phyloP scores from a whole-genome alignment of 306 rosid genomes.

The Dalbergia oliveri region DNA sequence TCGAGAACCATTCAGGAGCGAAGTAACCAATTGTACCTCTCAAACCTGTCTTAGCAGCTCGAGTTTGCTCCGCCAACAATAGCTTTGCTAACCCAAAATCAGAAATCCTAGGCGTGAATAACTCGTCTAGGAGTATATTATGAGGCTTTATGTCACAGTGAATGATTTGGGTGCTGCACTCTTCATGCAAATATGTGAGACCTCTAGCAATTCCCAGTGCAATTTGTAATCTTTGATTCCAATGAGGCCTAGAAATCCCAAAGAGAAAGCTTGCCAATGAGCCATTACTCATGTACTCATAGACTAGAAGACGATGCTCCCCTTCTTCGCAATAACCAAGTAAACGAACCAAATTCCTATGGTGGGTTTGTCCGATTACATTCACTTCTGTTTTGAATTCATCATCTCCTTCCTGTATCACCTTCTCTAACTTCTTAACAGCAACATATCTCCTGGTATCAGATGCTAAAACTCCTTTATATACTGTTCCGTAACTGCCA shows the following conservation, averaged over 20 bases:
- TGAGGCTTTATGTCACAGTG: slow-evolving; percentile 43
- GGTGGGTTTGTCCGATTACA: background rate
- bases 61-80: slow-evolving; percentile 38
- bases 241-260: background rate
- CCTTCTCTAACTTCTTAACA: slow-evolving; percentile 52
- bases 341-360: background rate
- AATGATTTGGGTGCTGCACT: background rate
- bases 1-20: background rate
- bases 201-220: background rate
- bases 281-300: background rate
- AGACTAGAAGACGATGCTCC: background rate
- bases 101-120: slow-evolving; percentile 32
- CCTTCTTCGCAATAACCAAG: background rate
- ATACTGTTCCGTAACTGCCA: slow-evolving; percentile 43
- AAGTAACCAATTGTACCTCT: slow-evolving; percentile 53
- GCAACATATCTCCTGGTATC: slow-evolving; percentile 48
- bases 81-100: slow-evolving; percentile 55
- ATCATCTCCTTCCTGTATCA: slow-evolving; percentile 50
- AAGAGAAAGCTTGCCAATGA: background rate
- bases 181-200: background rate
- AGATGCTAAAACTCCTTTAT: slow-evolving; percentile 47
- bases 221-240: background rate
- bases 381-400: background rate
- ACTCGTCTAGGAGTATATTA: slow-evolving; percentile 38
- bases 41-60: slow-evolving; percentile 26